Base-by-base conservation (phyloP, 768 basidiomycete species). In the Solioccasus polychromus region DNA sequence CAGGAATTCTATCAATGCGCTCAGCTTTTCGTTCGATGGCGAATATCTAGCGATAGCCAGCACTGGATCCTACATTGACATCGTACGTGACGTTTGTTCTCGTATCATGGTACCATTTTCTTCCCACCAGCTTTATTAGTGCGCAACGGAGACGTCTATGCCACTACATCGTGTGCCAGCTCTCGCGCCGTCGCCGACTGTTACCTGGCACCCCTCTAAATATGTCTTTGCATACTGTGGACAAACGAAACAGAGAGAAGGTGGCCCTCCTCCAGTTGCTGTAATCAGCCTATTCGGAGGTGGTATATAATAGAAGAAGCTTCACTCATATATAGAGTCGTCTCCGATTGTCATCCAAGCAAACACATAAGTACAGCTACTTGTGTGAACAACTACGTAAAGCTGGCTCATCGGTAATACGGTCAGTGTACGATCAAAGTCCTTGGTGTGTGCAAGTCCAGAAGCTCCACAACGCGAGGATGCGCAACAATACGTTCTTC, bases 161-260 rank as follows among this genome's bases (percentile, higher is more conserved):
- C 83, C 86, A 2, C 57, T 91, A 20, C 86, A 90, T 61, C 83
- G 88, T n/a, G 79, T 91, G 12, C 78, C 85, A 2, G 76, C 85
- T 3, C 70, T 85, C 6, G 83, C 80, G 4, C 73, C 86, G 1
- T 79, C 86, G n/a, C 80, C 83, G 5, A 82, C 85, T 1, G 88
- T 91, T 3, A 68, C 80, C 2, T 90, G 88, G 88, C 88, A 90
- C 63, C 88, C 88, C 4, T 86, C 83, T 6, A 85, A 81, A 65
- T 82, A 87, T 54, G 77, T 82, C n/a, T 77, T 88, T 42, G 88
- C 88, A 3, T 90, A 88, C 53, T 89, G 86, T 58, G 88, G 87
- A 3, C 86, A 88, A 55, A 85, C 81, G 3, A 83, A 81, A 52
- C 59, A 69, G 36, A 76, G 76, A 38, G 84, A 88, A 67, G 83